Evolutionary conservation across 345 rosid genomes (phyloP).

Genomic region (Eucalyptus marginata): DNA sequence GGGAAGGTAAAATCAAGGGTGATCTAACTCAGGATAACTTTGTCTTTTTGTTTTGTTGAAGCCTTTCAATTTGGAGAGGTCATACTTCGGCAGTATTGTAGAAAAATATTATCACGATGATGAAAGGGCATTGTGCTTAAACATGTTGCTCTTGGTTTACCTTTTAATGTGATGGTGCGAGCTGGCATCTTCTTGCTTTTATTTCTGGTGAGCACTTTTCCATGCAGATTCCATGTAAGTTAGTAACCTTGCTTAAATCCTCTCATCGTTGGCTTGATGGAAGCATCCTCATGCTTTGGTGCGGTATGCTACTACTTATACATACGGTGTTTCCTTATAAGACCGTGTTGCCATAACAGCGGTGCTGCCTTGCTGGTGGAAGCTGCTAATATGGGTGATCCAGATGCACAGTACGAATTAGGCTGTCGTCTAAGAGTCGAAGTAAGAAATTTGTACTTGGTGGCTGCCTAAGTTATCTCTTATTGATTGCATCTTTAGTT

Average conservation of each 20-base stretch:
- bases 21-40: not conserved
- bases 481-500: not conserved
- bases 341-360: constrained; percentile 7
- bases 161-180: not conserved
- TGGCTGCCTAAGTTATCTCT: not conserved
- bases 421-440: constrained; percentile 80
- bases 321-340: not conserved
- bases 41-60: not conserved
- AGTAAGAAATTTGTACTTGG: constrained; percentile 22
- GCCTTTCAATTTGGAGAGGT: not conserved
- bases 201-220: not conserved
- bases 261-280: not conserved
- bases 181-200: not conserved
- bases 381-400: constrained; percentile 92
- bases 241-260: not conserved
- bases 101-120: not conserved
- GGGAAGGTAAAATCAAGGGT: not conserved
- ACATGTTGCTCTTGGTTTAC: not conserved
- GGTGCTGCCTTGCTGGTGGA: constrained; percentile 92
- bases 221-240: not conserved
- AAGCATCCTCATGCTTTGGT: not conserved
- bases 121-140: not conserved
- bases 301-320: not conserved
- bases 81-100: not conserved
- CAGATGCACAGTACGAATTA: constrained; percentile 83